These are phyloP conservation scores for Sporothrix schenckii DNA, from an alignment of 2,329 filamentous ascomycete genomes.

Conservation along the genomic window DNA sequence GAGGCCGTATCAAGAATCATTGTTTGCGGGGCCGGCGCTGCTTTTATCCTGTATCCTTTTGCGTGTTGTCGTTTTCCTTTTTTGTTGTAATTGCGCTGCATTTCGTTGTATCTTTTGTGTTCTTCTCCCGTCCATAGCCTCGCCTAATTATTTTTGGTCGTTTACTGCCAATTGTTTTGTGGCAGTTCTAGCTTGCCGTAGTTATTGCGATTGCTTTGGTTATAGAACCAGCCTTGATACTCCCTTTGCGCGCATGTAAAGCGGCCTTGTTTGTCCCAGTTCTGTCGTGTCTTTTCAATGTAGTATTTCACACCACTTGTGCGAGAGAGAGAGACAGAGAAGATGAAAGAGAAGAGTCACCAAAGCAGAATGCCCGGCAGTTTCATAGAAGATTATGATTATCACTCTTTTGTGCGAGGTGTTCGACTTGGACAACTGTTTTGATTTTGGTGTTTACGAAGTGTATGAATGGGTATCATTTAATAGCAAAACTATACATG, in stretches of 20 bases:
- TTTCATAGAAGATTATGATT: not conserved
- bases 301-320: not conserved
- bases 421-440: not conserved
- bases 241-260: slow-evolving; percentile 11
- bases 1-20: not conserved
- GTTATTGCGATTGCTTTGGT: not conserved
- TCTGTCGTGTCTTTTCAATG: not conserved
- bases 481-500: slow-evolving; percentile 13
- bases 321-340: not conserved
- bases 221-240: not conserved
- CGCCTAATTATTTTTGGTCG: not conserved
- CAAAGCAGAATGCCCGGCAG: not conserved
- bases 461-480: slow-evolving; percentile 16
- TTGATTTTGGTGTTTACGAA: not conserved
- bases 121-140: slow-evolving; percentile 26
- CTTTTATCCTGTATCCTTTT: not conserved
- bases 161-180: not conserved
- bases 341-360: not conserved
- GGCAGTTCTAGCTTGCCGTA: not conserved
- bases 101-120: slow-evolving; percentile 7
- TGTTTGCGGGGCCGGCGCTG: not conserved
- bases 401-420: not conserved
- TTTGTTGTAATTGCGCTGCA: not conserved
- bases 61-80: slow-evolving; percentile 16
- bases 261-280: not conserved